Evolutionary conservation across 2,329 filamentous ascomycete genomes (phyloP), one percentile per base, ranked within the genome.

Genomic region (Monosporascus sp.): DNA sequence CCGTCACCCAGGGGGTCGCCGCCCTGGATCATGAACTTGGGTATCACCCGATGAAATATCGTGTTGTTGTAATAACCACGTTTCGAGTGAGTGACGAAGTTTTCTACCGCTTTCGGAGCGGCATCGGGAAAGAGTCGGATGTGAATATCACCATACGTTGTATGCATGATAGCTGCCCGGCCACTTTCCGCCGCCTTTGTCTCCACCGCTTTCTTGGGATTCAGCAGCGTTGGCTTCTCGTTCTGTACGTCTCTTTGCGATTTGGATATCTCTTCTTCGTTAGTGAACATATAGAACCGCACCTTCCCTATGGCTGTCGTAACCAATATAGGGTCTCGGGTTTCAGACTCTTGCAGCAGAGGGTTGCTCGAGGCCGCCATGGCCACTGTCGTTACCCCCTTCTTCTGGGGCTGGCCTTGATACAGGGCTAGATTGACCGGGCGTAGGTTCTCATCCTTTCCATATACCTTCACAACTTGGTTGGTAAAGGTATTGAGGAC

Each of bases 231-330:
- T 0, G 93, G 94, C 62, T 91, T 92, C 72, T 99, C 94, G 69
- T 99, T 99, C 62, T 96, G 91, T 11, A 99, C 80, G 68, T 99
- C 94, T 60, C 94, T 86, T 37, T 87, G 86, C 7, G 88, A 87
- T 70, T 93, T 96, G 60, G 86, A 87, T 50, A 94, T 80, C 24
- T 90, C 88, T 38, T 86, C 82, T 39, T 96, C 89, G 69, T 97
- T 96, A 37, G 90, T 96, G 72, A 97, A 99, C 85, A 97, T 91
- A 79, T 97, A 99, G 74, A 99, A 99, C 41, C 95, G 88, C 27
- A 88, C 83, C 72, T 96, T 97, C 57, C 86, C 88, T 46, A 89
- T 86, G 0, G 86, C 93, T 0, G 94, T 97, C 9, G 83, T 80
- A 45, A 95, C 81, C 7, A 99, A 77, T 66, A 97, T 93, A 0